Evolutionary conservation across 164 flowering plant species (phyloP).

Genomic region (Euptelea pleiosperma): DNA sequence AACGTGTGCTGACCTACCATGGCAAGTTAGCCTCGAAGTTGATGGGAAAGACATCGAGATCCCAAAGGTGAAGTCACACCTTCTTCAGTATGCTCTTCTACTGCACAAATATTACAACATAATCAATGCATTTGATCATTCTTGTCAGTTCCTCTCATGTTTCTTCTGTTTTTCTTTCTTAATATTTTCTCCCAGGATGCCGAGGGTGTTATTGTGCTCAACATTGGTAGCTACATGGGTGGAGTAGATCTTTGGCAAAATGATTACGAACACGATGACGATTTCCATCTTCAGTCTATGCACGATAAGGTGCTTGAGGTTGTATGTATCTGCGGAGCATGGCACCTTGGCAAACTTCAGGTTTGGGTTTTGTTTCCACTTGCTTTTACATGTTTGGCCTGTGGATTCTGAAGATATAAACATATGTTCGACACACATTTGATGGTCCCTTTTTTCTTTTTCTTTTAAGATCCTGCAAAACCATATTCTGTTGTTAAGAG

Average conservation of each 20-base stretch:
- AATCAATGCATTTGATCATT: background rate
- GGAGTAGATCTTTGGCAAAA: slow-evolving; percentile 84
- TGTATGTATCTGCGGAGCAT: slow-evolving; percentile 63
- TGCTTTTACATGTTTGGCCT: too few relatives aligned
- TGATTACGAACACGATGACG: slow-evolving; percentile 68
- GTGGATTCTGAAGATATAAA: too few relatives aligned
- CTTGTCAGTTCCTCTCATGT: background rate
- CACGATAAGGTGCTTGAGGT: slow-evolving; percentile 77
- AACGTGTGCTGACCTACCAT: slow-evolving; percentile 72
- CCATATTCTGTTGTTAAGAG: too few relatives aligned
- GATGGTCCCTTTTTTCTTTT: too few relatives aligned
- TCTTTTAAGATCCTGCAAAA: too few relatives aligned
- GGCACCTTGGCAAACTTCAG: slow-evolving; percentile 89
- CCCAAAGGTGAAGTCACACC: slow-evolving; percentile 42
- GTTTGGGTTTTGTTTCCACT: slow-evolving; percentile 24
- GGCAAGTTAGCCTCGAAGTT: slow-evolving; percentile 76
- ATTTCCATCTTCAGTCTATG: slow-evolving; percentile 57
- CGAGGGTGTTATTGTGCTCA: slow-evolving; percentile 72
- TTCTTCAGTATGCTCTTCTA: background rate
- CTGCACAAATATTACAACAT: background rate
- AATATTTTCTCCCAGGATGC: slow-evolving; percentile 39
- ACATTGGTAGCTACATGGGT: slow-evolving; percentile 80
- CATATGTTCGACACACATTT: too few relatives aligned
- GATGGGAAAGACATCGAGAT: slow-evolving; percentile 59
- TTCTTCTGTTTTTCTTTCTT: slow-evolving; percentile 1